A percentile compares a stretch with the other conserved stretches of the same genome.
These are phyloP conservation scores for Raddia distichophylla DNA, from an alignment of 176 grass and related monocot genomes.

Conservation along the genomic window DNA sequence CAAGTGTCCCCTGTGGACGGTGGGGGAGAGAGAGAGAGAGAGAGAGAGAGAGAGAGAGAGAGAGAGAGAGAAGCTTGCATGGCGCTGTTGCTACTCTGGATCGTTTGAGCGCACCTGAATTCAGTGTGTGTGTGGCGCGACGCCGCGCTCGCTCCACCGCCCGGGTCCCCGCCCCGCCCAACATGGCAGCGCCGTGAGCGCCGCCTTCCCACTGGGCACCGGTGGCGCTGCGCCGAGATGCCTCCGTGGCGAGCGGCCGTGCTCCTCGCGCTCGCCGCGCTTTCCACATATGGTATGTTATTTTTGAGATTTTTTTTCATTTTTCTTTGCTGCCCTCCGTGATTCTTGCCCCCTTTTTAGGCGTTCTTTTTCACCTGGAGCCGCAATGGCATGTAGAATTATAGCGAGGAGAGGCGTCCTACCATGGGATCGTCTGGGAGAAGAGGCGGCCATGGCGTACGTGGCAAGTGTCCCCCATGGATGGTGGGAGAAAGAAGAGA, in stretches of 20 bases:
- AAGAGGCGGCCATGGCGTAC: slow-evolving; percentile 32
- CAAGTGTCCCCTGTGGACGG: slow-evolving; percentile 28
- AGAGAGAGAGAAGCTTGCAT: slow-evolving; percentile 32
- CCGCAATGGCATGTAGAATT: slow-evolving; percentile 45
- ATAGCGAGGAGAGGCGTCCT: background rate
- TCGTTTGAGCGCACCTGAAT: slow-evolving; percentile 41
- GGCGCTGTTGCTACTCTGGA: slow-evolving; percentile 19
- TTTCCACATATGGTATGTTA: slow-evolving; percentile 43
- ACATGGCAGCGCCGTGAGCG: slow-evolving; percentile 44
- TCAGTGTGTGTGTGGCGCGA: too few species aligned
- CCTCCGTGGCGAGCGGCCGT: slow-evolving; percentile 25
- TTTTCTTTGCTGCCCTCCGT: background rate
- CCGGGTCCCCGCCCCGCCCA: too few species aligned
- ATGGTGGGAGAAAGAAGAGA: background rate
- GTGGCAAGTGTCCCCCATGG: slow-evolving; percentile 33
- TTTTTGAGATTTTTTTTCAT: background rate
- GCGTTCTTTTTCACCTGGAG: slow-evolving; percentile 20
- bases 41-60: too few species aligned
- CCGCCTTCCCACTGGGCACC: background rate
- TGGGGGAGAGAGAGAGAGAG: slow-evolving; percentile 4
- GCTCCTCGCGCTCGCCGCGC: slow-evolving; percentile 35
- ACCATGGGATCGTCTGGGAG: slow-evolving; percentile 21
- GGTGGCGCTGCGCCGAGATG: slow-evolving; percentile 43
- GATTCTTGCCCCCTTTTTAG: background rate
- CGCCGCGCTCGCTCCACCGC: too few species aligned